These are phyloP conservation scores for Erysiphe neolycopersici DNA, from an alignment of 2,329 filamentous ascomycete genomes.

Conservation along the genomic window DNA sequence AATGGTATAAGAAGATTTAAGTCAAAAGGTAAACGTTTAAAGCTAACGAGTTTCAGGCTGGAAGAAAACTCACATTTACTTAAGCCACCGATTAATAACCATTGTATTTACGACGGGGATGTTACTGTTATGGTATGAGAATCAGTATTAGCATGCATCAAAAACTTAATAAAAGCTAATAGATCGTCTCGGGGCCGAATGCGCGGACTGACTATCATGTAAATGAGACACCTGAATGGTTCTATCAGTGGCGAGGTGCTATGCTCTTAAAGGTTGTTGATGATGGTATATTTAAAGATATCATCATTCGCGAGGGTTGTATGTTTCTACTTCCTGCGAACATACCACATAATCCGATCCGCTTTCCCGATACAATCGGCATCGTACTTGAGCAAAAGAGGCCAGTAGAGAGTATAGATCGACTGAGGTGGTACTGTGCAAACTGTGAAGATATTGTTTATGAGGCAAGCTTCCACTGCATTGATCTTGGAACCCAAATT, in stretches of 20 bases:
- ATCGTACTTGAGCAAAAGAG: slow-evolving; percentile 73
- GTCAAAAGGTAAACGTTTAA: no score
- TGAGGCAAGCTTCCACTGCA: slow-evolving; percentile 70
- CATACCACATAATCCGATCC: slow-evolving; percentile 86
- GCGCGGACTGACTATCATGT: slow-evolving; percentile 95
- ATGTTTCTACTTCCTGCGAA: slow-evolving; percentile 86
- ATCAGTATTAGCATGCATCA: not conserved
- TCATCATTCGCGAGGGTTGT: slow-evolving; percentile 75
- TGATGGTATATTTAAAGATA: slow-evolving; percentile 42
- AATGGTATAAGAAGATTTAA: no score
- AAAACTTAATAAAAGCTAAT: not conserved
- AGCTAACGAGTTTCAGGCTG: slow-evolving; percentile 31
- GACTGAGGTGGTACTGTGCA: slow-evolving; percentile 72
- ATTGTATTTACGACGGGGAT: slow-evolving; percentile 73
- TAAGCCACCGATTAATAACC: slow-evolving; percentile 84
- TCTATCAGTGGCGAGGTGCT: slow-evolving; percentile 82
- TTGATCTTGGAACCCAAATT: slow-evolving; percentile 78
- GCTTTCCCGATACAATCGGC: slow-evolving; percentile 83
- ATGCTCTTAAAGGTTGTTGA: slow-evolving; percentile 91
- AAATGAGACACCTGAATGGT: slow-evolving; percentile 89
- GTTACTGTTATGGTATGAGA: slow-evolving; percentile 49
- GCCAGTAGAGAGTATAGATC: slow-evolving; percentile 42
- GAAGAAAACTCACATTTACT: slow-evolving; percentile 64
- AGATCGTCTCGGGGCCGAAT: slow-evolving; percentile 90
- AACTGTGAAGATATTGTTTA: slow-evolving; percentile 48